Evolutionary conservation across 805 yeast genomes (phyloP).

Genomic region (Kazachstania bromeliacearum): DNA sequence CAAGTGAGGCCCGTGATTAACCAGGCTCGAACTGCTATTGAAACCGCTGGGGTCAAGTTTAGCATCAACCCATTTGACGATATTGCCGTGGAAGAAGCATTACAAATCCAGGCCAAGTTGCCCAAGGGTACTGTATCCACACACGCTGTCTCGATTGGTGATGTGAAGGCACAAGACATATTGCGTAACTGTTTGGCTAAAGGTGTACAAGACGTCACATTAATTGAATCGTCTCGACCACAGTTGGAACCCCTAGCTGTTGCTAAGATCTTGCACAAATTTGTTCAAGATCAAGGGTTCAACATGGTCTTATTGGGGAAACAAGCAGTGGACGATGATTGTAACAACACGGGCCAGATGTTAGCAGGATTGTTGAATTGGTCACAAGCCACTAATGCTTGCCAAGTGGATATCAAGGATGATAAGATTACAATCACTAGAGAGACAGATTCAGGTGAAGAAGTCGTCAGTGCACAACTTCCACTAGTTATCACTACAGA

Average conservation of each 20-base stretch:
- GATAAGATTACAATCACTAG: slow-evolving; percentile 60
- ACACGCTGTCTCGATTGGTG: slow-evolving; percentile 89
- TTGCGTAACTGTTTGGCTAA: slow-evolving; percentile 86
- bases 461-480: slow-evolving; percentile 62
- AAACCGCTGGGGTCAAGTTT: slow-evolving; percentile 82
- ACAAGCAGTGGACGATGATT: slow-evolving; percentile 93
- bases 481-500: slow-evolving; percentile 91
- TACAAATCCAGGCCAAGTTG: slow-evolving; percentile 54
- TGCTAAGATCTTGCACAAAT: slow-evolving; percentile 71
- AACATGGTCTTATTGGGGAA: slow-evolving; percentile 87
- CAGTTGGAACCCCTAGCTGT: slow-evolving; percentile 87
- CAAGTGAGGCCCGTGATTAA: slow-evolving; percentile 90
- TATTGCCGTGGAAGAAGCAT: slow-evolving; percentile 93
- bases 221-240: slow-evolving; percentile 52
- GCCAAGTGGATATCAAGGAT: slow-evolving; percentile 59
- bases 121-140: slow-evolving; percentile 57
- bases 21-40: slow-evolving; percentile 68
- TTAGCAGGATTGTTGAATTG: slow-evolving; percentile 86
- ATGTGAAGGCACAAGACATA: slow-evolving; percentile 77
- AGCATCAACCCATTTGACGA: slow-evolving; percentile 96
- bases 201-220: slow-evolving; percentile 82
- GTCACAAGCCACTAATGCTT: slow-evolving; percentile 96
- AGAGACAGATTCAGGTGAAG: slow-evolving; percentile 94
- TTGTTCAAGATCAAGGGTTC: slow-evolving; percentile 59
- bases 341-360: slow-evolving; percentile 94